Evolutionary conservation across 495 filamentous ascomycete genomes (phyloP).

Genomic region (Ramalina intermedia): DNA sequence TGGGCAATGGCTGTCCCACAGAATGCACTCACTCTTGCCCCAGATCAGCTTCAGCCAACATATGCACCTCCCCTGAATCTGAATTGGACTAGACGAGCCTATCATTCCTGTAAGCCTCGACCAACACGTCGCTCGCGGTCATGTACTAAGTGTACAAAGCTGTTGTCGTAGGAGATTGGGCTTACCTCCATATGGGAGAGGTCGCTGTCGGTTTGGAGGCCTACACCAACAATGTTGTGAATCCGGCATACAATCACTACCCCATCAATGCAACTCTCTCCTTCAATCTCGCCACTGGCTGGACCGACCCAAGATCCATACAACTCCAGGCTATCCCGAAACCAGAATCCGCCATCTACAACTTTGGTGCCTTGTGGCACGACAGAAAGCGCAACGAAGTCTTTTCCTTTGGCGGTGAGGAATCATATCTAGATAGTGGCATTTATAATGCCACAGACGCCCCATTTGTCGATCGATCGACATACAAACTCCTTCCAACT

Average conservation of each 20-base stretch:
- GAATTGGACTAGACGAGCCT: slow-evolving; percentile 5
- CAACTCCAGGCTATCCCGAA: slow-evolving; percentile 1
- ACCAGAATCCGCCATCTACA: background rate
- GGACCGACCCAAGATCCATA: background rate
- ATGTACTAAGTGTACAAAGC: background rate
- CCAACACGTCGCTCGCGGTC: background rate
- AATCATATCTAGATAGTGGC: background rate
- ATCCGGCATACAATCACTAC: background rate
- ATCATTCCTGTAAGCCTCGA: slow-evolving; percentile 3
- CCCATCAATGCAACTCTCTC: slow-evolving; percentile 2
- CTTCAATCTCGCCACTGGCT: background rate
- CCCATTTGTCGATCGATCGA: background rate
- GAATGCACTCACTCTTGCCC: too few species aligned
- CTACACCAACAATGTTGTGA: background rate
- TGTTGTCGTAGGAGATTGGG: slow-evolving; percentile 1
- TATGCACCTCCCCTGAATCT: slow-evolving; percentile 1
- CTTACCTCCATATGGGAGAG: slow-evolving; percentile 3
- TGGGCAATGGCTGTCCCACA: background rate
- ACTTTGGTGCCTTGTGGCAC: slow-evolving; percentile 1
- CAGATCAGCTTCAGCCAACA: background rate
- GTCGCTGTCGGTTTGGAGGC: background rate
- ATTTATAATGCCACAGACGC: background rate
- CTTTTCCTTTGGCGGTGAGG: slow-evolving; percentile 2
- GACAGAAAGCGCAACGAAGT: background rate
- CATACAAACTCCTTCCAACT: background rate